Evolutionary conservation across 345 rosid genomes (phyloP).

Genomic region (Gossypioides kirkii): DNA sequence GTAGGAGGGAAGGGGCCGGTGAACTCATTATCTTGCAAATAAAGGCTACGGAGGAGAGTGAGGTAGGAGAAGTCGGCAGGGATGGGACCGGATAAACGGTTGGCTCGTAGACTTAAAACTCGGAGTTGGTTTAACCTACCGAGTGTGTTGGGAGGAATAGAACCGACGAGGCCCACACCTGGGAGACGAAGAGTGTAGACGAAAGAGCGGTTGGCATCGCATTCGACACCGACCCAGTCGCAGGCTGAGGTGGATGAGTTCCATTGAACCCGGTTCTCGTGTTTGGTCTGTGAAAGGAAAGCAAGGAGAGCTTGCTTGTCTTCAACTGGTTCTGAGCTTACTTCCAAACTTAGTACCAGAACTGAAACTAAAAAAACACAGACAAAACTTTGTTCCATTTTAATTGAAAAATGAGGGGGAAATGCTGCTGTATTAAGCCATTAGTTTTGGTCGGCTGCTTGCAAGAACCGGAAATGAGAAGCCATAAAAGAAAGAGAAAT

Average conservation of each 20-base stretch:
- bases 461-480: constrained; percentile 15
- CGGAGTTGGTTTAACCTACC: constrained; percentile 70
- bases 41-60: constrained; percentile 65
- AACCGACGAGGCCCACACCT: constrained; percentile 74
- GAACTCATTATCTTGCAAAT: constrained; percentile 59
- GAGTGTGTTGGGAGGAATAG: constrained; percentile 56
- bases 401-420: neutral
- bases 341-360: constrained; percentile 34
- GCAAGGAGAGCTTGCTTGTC: constrained; percentile 85
- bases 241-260: constrained; percentile 67
- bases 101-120: constrained; percentile 83
- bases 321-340: constrained; percentile 57
- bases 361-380: constrained; percentile 22
- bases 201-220: constrained; percentile 50
- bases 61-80: constrained; percentile 81
- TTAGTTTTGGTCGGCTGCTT: constrained; percentile 7
- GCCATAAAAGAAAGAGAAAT: constrained; percentile 29
- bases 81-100: constrained; percentile 69
- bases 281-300: constrained; percentile 51
- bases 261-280: constrained; percentile 79
- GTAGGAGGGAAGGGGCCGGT: constrained; percentile 58
- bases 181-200: constrained; percentile 77
- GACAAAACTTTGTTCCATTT: constrained; percentile 31
- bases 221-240: constrained; percentile 75
- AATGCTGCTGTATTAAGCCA: constrained; percentile 6